Conservation (phyloP, 805 yeast genomes). For the Grigorovia jiainica region DNA sequence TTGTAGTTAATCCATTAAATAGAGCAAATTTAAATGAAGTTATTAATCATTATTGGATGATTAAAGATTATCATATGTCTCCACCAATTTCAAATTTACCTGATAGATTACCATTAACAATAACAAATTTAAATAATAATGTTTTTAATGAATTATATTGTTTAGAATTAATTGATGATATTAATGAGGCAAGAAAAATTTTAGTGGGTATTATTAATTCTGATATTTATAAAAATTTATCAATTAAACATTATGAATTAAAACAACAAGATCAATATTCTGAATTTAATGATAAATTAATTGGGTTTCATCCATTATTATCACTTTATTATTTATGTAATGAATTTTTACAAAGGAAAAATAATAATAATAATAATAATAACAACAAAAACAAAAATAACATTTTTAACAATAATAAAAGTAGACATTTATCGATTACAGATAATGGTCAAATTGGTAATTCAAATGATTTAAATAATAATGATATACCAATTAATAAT, state of each 20-base stretch:
- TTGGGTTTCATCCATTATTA: slow-evolving; percentile 78
- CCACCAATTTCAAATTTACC: slow-evolving; percentile 63
- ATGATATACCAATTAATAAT: neutral
- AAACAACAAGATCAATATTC: neutral
- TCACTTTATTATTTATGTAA: slow-evolving; percentile 82
- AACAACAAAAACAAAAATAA: no score
- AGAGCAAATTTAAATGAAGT: slow-evolving; percentile 76
- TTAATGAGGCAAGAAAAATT: slow-evolving; percentile 44
- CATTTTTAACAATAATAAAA: no score
- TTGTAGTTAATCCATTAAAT: slow-evolving; percentile 76
- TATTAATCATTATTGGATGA: slow-evolving; percentile 89
- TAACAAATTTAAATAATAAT: slow-evolving; percentile 33
- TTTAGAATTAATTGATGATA: slow-evolving; percentile 61
- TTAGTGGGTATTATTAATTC: slow-evolving; percentile 52
- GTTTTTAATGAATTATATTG: slow-evolving; percentile 67
- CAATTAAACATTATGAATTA: slow-evolving; percentile 6
- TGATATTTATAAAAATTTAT: slow-evolving; percentile 40
- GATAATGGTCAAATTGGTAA: no score
- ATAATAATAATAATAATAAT: no score
- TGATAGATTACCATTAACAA: slow-evolving; percentile 53
- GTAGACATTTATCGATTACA: no score
- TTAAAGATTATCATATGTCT: slow-evolving; percentile 61
- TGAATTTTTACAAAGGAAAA: slow-evolving; percentile 52
- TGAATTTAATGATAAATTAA: slow-evolving; percentile 57
- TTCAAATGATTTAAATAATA: neutral